phyloP scores from a whole-genome alignment of 352 stramenopile genomes.

The Globisporangium paroecandrum region DNA sequence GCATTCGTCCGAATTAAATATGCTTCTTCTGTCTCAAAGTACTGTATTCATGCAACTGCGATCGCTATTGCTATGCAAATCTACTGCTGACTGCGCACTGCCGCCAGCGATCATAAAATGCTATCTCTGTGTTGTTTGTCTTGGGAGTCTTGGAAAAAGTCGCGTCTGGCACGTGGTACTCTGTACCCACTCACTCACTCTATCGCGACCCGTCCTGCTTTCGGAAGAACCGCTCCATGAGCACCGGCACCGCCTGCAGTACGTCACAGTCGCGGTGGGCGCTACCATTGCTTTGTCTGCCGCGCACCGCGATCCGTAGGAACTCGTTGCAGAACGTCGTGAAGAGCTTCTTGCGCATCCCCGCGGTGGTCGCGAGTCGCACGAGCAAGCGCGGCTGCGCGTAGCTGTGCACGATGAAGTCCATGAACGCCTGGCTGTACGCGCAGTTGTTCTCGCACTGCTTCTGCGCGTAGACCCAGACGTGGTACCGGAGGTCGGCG shows the following conservation, averaged over 20 bases:
- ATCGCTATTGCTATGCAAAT: background rate
- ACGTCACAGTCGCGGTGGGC: background rate
- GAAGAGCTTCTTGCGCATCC: constrained; percentile 15
- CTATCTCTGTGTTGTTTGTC: too few species aligned
- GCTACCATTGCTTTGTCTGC: background rate
- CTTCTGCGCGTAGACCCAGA: constrained; percentile 31
- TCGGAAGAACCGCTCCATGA: constrained; percentile 5
- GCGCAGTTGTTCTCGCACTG: constrained; percentile 33
- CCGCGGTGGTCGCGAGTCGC: constrained; percentile 6
- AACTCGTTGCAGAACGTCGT: constrained; percentile 16
- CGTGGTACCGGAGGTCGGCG: constrained; percentile 32
- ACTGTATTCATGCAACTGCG: background rate
- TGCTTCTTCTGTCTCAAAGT: too few species aligned
- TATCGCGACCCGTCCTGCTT: background rate
- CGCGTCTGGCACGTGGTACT: too few species aligned
- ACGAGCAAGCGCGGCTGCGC: constrained; percentile 24
- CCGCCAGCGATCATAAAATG: background rate
- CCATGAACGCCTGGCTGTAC: constrained; percentile 41
- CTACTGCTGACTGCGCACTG: background rate
- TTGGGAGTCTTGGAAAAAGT: too few species aligned
- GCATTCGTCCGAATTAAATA: too few species aligned
- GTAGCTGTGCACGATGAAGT: constrained; percentile 37
- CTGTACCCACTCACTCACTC: too few species aligned
- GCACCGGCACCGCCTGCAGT: background rate
- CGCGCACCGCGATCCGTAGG: constrained; percentile 22